Base-by-base conservation (phyloP, 441 rosid species). In the Mallotus japonicus region DNA sequence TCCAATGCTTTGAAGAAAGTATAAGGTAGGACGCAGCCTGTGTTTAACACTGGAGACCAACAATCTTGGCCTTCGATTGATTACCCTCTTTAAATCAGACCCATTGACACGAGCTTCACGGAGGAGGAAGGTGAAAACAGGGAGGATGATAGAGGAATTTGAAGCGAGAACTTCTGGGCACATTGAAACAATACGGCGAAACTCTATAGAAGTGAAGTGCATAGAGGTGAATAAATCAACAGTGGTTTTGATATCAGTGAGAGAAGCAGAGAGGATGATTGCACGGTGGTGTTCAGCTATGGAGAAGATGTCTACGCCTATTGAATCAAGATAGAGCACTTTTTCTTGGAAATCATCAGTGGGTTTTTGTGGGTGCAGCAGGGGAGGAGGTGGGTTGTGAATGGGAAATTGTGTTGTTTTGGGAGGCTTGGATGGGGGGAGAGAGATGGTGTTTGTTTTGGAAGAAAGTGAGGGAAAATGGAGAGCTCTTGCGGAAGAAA, bases 91-190 rank as follows among this genome's bases (percentile, higher is more conserved):
- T 62, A 94, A 72, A 64, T 85, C 84, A 66, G 83, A 83, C 68
- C 81, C 81, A 51, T 80, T 74, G 46, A 94, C 92, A 17, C 78
- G 71, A 44, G 78, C 96, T 78, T 94, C 99, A 0, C 94, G 88
- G 79, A 88, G 90, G 79, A 93, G 98, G 92, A 94, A 94, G 54
- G 97, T 85, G 87, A 90, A 84, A 80, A 86, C 78, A 0, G 93
- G 90, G 79, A 82, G 74, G 46, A 92, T 75, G 61, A 79, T 67
- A 60, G 88, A 51, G 16, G 86, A 76, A 5, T 75, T 78, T 61
- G 80, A 61, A 72, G 88, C 65, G 63, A 94, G 88, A 70, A 92
- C 71, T 72, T 87, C 88, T 0, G 92, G 99, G 72, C 96, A 94
- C 92, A 94, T 88, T 69, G 90, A 84, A 65, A 87, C 80, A 74